These are phyloP conservation scores for Tetrapisispora iriomotensis DNA, from an alignment of 805 yeast genomes.

Conservation along the genomic window DNA sequence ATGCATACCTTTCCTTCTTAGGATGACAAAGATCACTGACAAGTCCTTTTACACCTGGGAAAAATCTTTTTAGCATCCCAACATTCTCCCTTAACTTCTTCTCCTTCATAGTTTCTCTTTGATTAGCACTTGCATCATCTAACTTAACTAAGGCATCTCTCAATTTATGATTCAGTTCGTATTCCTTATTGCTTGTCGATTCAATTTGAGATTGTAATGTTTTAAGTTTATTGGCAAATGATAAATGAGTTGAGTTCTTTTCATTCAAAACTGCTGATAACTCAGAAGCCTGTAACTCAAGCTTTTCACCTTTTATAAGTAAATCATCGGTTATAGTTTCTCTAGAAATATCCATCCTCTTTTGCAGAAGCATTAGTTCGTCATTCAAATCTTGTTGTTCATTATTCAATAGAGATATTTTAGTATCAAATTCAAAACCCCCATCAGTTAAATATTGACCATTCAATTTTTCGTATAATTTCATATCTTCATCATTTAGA, in stretches of 20 bases:
- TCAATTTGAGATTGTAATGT: slow-evolving; percentile 32
- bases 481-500: slow-evolving; percentile 41
- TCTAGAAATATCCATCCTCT: slow-evolving; percentile 30
- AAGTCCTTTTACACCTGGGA: slow-evolving; percentile 79
- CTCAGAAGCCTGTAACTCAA: slow-evolving; percentile 25
- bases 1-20: slow-evolving; percentile 56
- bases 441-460: slow-evolving; percentile 48
- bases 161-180: slow-evolving; percentile 52
- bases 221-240: slow-evolving; percentile 29
- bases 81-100: slow-evolving; percentile 64
- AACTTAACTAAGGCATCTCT: slow-evolving; percentile 49
- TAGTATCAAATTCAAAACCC: slow-evolving; percentile 51
- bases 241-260: slow-evolving; percentile 27
- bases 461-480: slow-evolving; percentile 50
- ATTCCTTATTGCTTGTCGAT: slow-evolving; percentile 38
- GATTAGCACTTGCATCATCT: slow-evolving; percentile 65
- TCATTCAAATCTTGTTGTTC: slow-evolving; percentile 37
- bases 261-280: slow-evolving; percentile 30
- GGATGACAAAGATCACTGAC: slow-evolving; percentile 76
- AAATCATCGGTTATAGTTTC: slow-evolving; percentile 28
- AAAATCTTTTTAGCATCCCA: slow-evolving; percentile 53
- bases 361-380: slow-evolving; percentile 31
- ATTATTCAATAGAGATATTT: slow-evolving; percentile 32
- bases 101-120: slow-evolving; percentile 67
- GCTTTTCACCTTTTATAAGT: slow-evolving; percentile 27